Evolutionary conservation across 108 stramenopile genomes (phyloP).

Genomic region (Parietichytrium sp.): DNA sequence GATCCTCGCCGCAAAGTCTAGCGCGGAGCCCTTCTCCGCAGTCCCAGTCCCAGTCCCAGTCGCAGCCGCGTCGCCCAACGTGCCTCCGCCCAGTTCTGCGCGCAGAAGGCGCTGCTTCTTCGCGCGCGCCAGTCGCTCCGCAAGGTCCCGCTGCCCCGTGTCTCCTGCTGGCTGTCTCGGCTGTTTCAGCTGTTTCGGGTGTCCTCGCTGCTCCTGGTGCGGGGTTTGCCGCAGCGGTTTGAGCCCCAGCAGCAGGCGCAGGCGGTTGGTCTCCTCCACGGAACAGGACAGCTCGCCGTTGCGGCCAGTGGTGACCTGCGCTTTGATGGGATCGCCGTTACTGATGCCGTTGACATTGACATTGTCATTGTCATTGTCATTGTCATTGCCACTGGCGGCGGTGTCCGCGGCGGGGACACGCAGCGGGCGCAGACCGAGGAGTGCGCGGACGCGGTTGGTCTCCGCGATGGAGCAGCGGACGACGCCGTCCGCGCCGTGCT

Average conservation of each 20-base stretch:
- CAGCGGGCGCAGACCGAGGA: neutral
- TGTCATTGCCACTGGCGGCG: neutral
- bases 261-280: constrained; percentile 76
- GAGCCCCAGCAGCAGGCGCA: constrained; percentile 73
- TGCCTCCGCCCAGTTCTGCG: neutral
- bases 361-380: neutral
- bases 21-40: neutral
- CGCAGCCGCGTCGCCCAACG: neutral
- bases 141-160: neutral
- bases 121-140: neutral
- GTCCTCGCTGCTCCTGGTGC: neutral
- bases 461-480: constrained; percentile 26
- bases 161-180: neutral
- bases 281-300: constrained; percentile 50
- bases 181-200: neutral
- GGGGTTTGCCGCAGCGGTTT: constrained; percentile 52
- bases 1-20: neutral
- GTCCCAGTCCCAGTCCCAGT: too few relatives aligned
- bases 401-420: neutral
- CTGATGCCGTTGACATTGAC: neutral
- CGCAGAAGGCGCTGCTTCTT: constrained; percentile 26
- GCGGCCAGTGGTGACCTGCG: neutral
- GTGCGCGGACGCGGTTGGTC: constrained; percentile 30
- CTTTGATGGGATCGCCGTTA: neutral
- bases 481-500: neutral